Evolutionary conservation across 1,284 basidiomycete genomes (phyloP).

Genomic region (Cryptococcus sp.): DNA sequence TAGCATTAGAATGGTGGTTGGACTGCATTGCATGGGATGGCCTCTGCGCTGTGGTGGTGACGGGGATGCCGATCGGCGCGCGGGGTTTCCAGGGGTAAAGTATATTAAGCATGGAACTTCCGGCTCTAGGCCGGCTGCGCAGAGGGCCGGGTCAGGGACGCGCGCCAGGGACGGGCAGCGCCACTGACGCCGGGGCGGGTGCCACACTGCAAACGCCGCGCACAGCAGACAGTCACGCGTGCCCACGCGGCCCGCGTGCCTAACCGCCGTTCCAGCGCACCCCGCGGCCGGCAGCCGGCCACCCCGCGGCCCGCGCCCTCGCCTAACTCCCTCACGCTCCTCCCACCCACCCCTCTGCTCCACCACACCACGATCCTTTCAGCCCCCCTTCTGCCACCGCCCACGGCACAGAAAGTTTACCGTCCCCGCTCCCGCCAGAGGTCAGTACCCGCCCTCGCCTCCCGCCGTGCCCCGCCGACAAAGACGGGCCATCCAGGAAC

Average conservation of each 20-base stretch:
- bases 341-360: neutral
- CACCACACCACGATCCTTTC: too few relatives aligned
- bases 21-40: neutral
- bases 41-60: too few relatives aligned
- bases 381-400: too few relatives aligned
- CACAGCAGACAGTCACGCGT: neutral
- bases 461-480: neutral
- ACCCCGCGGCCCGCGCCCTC: neutral
- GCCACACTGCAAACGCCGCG: constrained; percentile 10
- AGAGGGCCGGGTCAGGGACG: too few relatives aligned
- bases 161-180: too few relatives aligned
- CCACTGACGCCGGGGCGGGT: neutral
- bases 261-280: neutral
- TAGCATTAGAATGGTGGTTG: too few relatives aligned
- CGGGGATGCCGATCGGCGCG: too few relatives aligned
- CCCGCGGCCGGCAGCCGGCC: neutral
- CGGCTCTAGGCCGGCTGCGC: too few relatives aligned
- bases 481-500: too few relatives aligned
- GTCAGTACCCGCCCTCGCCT: neutral
- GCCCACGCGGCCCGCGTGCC: neutral
- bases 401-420: too few relatives aligned
- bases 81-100: too few relatives aligned
- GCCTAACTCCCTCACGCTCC: neutral
- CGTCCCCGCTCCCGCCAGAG: neutral
- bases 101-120: too few relatives aligned